Evolutionary conservation across 345 rosid species (phyloP), one percentile per base, ranked within the genome.

Genomic region (Eutrema yunnanense): DNA sequence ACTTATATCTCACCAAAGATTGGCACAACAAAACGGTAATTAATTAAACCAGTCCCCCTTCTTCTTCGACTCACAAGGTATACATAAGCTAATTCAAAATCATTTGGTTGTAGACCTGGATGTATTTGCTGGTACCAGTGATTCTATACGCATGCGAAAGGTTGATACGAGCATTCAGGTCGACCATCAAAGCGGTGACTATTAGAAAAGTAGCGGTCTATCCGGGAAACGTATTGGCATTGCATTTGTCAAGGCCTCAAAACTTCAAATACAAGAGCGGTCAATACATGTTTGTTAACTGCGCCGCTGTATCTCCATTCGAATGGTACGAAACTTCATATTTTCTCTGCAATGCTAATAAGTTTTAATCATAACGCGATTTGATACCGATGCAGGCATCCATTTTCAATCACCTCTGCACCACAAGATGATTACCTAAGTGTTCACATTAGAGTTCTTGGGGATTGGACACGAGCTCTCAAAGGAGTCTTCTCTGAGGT

Each of bases 321-420:
- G 97, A 90, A 76, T 90, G 97, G 96, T 88, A 71, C 32, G 10
- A 12, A 29, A 43, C 67, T 49, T 19, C 36, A 30, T 46, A 37
- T 9, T 47, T 7, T 42, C 3, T 59, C 4, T 51, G 2, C 46
- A n/a, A 2, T 33, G 26, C 42, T 29, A 32, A 62, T 9, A 11
- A 49, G 49, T 37, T 0, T 51, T 69, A 2, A 37, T 34, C 13
- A 43, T 46, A 2, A 37, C 19, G 3, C 5, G 5, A 30, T 61
- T 37, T 59, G 64, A 12, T 51, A 22, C 26, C 26, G 26, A 55
- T 33, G 13, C 81, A 90, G 97, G 97, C 97, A 91, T 54, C 97
- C 97, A 71, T 91, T 91, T 75, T 88, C 96, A 8, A 91, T 88
- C 33, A 88, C 97, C 9, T 87, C 97, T 9, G 88, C 96, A n/a